phyloP scores from a whole-genome alignment of 2,329 filamentous ascomycete genomes.

The Fusarium virguliforme region DNA sequence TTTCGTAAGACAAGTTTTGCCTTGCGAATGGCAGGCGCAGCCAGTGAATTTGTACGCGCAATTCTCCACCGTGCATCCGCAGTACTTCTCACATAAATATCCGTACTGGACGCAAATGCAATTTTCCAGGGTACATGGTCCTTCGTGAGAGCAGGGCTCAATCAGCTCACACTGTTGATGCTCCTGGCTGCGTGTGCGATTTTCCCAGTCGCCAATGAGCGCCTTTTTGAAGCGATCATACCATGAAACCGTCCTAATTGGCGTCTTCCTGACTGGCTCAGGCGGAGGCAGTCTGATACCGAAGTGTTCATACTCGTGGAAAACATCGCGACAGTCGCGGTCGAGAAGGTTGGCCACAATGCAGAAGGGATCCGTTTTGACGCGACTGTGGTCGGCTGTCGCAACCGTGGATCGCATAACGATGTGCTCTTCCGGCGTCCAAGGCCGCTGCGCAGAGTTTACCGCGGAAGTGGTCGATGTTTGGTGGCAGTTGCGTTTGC shows the following conservation, averaged over 20 bases:
- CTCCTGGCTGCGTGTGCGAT: conserved; percentile 69
- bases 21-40: conserved; percentile 74
- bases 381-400: conserved; percentile 60
- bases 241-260: conserved; percentile 66
- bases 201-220: conserved; percentile 70
- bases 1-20: conserved; percentile 71
- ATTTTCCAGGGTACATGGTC: conserved; percentile 72
- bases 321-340: conserved; percentile 69
- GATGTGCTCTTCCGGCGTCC: conserved; percentile 66
- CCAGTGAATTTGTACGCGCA: conserved; percentile 78
- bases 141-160: conserved; percentile 79
- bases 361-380: conserved; percentile 64
- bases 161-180: conserved; percentile 71
- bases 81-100: conserved; percentile 82
- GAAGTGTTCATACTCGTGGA: conserved; percentile 53
- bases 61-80: conserved; percentile 72
- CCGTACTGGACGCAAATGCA: conserved; percentile 76
- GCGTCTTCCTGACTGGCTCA: conserved; percentile 52
- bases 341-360: conserved; percentile 66
- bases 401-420: conserved; percentile 66
- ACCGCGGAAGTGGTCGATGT: conserved; percentile 44
- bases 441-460: conserved; percentile 52
- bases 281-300: conserved; percentile 48
- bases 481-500: conserved; percentile 62
- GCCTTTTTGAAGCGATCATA: conserved; percentile 72